These are phyloP conservation scores for Oropetium thomaeum DNA, from an alignment of 176 grass and related monocot genomes.

Conservation along the genomic window DNA sequence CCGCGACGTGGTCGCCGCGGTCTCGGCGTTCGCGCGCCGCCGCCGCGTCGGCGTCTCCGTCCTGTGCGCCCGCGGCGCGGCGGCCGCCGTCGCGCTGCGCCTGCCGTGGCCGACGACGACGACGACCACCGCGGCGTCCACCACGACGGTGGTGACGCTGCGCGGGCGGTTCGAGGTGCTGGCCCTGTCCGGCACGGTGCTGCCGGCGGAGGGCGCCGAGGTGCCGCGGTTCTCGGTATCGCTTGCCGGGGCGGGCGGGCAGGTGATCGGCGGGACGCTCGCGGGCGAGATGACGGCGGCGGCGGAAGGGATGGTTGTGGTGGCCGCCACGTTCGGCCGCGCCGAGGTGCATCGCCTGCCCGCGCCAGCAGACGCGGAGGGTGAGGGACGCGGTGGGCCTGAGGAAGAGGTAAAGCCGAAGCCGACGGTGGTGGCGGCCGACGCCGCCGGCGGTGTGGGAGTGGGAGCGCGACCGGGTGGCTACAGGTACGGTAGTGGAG, in stretches of 20 bases:
- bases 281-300: slow-evolving; percentile 53
- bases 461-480: too few relatives aligned
- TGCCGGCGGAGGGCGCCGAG: background rate
- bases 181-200: slow-evolving; percentile 61
- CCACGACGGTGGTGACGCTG: slow-evolving; percentile 47
- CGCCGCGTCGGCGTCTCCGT: slow-evolving; percentile 64
- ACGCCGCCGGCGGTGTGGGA: slow-evolving; percentile 19
- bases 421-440: background rate
- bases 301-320: slow-evolving; percentile 48
- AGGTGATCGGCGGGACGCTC: slow-evolving; percentile 87
- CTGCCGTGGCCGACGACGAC: slow-evolving; percentile 33
- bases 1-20: slow-evolving; percentile 46
- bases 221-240: slow-evolving; percentile 55
- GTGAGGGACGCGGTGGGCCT: background rate
- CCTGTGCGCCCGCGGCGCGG: slow-evolving; percentile 62
- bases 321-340: slow-evolving; percentile 58
- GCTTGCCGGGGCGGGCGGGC: slow-evolving; percentile 47
- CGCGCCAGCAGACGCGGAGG: background rate
- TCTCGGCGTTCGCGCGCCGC: slow-evolving; percentile 57
- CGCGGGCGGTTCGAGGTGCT: slow-evolving; percentile 75
- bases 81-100: slow-evolving; percentile 54
- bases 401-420: background rate
- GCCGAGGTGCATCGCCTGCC: slow-evolving; percentile 70
- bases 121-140: background rate
- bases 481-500: too few relatives aligned